Evolutionary conservation across 257 asterid genomes (phyloP).

Genomic region (Solanum pimpinellifolium): DNA sequence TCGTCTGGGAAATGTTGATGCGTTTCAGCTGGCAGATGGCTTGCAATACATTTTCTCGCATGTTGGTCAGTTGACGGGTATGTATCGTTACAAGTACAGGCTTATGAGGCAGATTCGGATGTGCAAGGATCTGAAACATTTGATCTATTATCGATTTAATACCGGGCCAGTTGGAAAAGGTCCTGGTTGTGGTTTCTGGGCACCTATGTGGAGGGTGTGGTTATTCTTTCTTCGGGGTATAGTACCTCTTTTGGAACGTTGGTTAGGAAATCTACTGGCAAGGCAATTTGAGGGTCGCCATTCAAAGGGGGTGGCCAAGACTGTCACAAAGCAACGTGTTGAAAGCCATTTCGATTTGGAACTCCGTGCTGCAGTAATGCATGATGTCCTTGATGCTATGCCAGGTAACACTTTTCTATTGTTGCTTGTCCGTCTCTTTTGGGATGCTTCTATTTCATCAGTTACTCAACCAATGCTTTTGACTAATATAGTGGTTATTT

Average conservation of each 20-base stretch:
- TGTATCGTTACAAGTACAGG: constrained; percentile 96
- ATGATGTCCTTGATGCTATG: constrained; percentile 99
- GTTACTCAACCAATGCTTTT: background rate
- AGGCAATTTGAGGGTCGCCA: constrained; percentile 98
- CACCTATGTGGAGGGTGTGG: constrained; percentile 99
- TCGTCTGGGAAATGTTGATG: constrained; percentile 96
- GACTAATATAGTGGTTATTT: background rate
- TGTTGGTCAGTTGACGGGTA: constrained; percentile 97
- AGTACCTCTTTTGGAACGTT: constrained; percentile 95
- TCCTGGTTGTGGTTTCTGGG: constrained; percentile 99
- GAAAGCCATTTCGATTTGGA: constrained; percentile 98
- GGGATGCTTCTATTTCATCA: background rate
- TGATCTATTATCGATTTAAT: constrained; percentile 92
- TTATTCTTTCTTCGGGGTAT: constrained; percentile 96
- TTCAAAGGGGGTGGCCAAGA: constrained; percentile 97
- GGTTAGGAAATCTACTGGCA: constrained; percentile 95
- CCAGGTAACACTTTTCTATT: constrained; percentile 41
- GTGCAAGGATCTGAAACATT: constrained; percentile 98
- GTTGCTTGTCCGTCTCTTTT: background rate
- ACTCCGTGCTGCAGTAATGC: constrained; percentile 99
- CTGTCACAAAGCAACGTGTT: constrained; percentile 98
- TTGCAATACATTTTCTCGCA: constrained; percentile 94
- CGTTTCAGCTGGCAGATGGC: constrained; percentile 99
- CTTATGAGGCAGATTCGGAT: constrained; percentile 98
- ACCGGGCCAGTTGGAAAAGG: constrained; percentile 99